Percentiles rank a stretch among this genome's conserved stretches.
Conservation (phyloP, 805 yeast species). For the Spathaspora boniae region DNA sequence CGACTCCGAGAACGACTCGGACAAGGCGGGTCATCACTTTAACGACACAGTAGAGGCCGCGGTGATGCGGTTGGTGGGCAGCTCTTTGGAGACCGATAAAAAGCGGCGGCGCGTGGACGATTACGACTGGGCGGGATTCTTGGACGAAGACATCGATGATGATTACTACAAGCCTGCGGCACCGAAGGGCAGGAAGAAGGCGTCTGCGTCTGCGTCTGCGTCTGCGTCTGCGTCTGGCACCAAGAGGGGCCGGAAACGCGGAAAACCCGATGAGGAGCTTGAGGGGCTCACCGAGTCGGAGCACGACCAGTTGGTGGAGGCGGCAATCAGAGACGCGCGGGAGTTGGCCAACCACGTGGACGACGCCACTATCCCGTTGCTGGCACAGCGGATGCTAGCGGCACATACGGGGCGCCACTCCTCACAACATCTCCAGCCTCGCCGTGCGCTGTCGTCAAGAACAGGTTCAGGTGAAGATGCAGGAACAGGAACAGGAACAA, state of each 20-base stretch:
- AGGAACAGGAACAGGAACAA: too few species aligned
- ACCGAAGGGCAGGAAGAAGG: conserved; percentile 2
- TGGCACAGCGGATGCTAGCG: conserved; percentile 8
- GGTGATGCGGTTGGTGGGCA: conserved; percentile 69
- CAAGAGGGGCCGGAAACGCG: conserved; percentile 6
- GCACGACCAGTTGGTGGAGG: conserved; percentile 65
- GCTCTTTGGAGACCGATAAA: conserved; percentile 35
- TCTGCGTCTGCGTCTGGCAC: too few species aligned
- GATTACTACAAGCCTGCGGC: conserved; percentile 4
- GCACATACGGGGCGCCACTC: too few species aligned
- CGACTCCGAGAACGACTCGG: conserved; percentile 13
- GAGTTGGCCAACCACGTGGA: conserved; percentile 46
- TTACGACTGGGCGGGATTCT: conserved; percentile 51
- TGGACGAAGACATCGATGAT: conserved; percentile 35
- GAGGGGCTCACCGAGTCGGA: conserved; percentile 38
- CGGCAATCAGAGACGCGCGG: conserved; percentile 66
- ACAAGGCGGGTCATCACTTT: conserved; percentile 34
- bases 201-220: too few species aligned
- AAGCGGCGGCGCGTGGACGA: conserved; percentile 30
- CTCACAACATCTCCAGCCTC: too few species aligned
- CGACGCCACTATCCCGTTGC: conserved; percentile 12
- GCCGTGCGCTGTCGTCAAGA: too few species aligned
- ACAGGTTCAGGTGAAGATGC: too few species aligned
- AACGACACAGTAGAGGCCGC: conserved; percentile 72
- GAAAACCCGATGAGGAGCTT: conserved; percentile 35